phyloP scores from a whole-genome alignment of 164 flowering plant genomes.

The Chimonanthus praecox region DNA sequence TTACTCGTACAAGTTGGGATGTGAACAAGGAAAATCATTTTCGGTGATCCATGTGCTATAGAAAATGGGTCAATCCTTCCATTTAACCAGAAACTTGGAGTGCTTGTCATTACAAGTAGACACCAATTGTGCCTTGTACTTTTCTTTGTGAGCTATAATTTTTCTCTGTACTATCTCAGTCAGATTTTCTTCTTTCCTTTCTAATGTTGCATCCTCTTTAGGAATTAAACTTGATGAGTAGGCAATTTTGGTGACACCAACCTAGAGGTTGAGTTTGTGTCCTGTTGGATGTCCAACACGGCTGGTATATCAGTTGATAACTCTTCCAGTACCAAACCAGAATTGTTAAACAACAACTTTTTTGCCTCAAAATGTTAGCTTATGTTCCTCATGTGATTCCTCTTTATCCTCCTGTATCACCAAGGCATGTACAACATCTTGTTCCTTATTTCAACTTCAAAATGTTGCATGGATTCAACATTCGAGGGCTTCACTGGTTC shows the following conservation, averaged over 20 bases:
- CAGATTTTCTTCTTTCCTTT: too few relatives aligned
- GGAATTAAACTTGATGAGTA: neutral
- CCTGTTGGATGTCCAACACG: neutral
- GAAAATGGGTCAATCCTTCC: too few relatives aligned
- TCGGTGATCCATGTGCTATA: too few relatives aligned
- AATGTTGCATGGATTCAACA: neutral
- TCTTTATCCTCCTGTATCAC: neutral
- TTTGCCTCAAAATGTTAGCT: neutral
- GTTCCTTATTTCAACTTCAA: neutral
- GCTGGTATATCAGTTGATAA: neutral
- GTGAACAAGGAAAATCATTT: too few relatives aligned
- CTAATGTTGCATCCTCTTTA: too few relatives aligned
- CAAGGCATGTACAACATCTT: neutral
- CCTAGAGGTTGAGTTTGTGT: neutral
- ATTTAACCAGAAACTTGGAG: too few relatives aligned
- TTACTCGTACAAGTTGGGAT: too few relatives aligned
- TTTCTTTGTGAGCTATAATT: too few relatives aligned
- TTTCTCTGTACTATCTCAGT: too few relatives aligned
- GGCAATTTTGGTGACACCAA: neutral
- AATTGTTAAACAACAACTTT: neutral
- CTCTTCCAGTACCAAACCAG: neutral
- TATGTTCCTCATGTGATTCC: neutral
- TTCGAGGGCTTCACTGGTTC: neutral
- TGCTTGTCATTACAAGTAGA: too few relatives aligned
- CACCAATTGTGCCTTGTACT: too few relatives aligned